Base-by-base conservation (phyloP, 2,329 filamentous ascomycete genomes). In the Pseudopithomyces maydicus region DNA sequence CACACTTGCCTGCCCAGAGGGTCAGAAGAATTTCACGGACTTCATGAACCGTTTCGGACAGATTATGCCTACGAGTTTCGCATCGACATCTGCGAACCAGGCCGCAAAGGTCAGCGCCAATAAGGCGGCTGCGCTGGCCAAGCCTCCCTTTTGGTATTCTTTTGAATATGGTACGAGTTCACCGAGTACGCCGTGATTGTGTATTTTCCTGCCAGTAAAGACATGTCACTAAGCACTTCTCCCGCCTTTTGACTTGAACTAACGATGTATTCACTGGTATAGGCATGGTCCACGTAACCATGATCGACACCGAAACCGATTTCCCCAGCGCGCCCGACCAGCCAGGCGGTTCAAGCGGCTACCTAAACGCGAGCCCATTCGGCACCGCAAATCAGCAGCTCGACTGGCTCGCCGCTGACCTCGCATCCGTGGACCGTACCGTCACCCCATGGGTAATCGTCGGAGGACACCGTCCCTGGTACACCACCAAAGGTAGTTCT, bases 271-370 rank as follows among this genome's bases (percentile, higher is more conserved):
- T 8, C 26, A 29, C 26, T 29, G 5, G 5, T 8, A 29, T 8
- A 29, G 26, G 26, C 26, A 82, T 85, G 80, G 78, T 75, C 0
- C 84, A 86, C 66, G 69, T 84, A 52, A 73, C 80, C 35, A 82
- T 84, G 81, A 78, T 85, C 57, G 74, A 86, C 73, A 85, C 83
- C 0, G 83, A 85, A 62, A 86, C 84, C 1, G 83, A 86, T 70
- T 85, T 86, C 58, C 62, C 76, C 3, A 54, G 78, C 43, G 83
- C 82, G 0, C 83, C 83, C 0, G 81, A 83, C 51, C 73, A 70
- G 0, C 67, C 67, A 0, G 76, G 67, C 6, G 80, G 80, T 0
- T 78, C 76, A 0, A 76, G 79, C 0, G 59, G 73, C 8, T 33
- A 45, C 29, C 66, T 85, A 1, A 67, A 81, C 63, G 67, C 74